Percentiles rank a stretch among this genome's conserved stretches.
Evolutionary conservation across 345 rosid genomes (phyloP).

Genomic region (Acer saccharum): DNA sequence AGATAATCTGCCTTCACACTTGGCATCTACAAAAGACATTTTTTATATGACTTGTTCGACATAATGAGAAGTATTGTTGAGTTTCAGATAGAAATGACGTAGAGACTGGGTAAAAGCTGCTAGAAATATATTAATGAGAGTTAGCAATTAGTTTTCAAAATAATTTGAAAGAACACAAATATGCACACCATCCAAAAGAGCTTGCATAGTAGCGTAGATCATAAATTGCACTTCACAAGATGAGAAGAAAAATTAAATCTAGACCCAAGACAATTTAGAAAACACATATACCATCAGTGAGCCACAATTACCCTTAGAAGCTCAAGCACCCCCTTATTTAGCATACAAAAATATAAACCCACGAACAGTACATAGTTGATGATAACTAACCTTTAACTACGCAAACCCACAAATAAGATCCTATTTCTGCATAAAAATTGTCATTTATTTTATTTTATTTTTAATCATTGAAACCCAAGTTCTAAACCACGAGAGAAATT

Average conservation of each 20-base stretch:
- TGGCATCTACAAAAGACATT: not conserved
- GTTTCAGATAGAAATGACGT: not conserved
- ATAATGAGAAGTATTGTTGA: not conserved
- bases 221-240: not conserved
- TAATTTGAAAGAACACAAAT: conserved; percentile 5
- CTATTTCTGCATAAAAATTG: not conserved
- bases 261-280: not conserved
- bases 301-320: not conserved
- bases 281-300: not conserved
- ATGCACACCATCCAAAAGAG: not conserved
- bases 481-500: not conserved
- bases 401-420: not conserved
- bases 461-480: not conserved
- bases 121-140: not conserved
- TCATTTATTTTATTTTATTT: not conserved
- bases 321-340: not conserved
- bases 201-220: not conserved
- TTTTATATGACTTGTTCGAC: not conserved
- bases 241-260: not conserved
- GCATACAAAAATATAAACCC: not conserved
- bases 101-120: not conserved
- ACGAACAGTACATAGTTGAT: not conserved
- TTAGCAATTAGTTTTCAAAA: not conserved
- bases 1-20: not conserved
- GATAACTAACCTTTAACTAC: not conserved